phyloP scores from a whole-genome alignment of 1,284 basidiomycete species.

The Anthracocystis panici-leucophaei region DNA sequence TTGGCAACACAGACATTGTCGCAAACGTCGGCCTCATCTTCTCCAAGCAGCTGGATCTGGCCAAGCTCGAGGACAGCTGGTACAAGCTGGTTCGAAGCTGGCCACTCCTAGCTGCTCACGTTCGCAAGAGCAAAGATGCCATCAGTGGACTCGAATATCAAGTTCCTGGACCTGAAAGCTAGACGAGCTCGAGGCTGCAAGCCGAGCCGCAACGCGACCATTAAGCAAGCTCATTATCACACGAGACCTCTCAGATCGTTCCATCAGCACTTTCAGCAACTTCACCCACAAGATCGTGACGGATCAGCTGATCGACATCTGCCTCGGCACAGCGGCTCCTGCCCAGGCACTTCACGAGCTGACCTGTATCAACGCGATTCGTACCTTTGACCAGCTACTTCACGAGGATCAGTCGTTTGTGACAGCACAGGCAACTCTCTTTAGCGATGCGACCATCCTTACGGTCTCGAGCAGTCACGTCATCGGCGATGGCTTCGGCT shows the following conservation, averaged over 20 bases:
- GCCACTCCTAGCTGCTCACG: not conserved
- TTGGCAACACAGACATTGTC: constrained; percentile 3
- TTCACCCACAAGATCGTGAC: not conserved
- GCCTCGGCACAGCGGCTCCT: not conserved
- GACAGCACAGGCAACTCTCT: not conserved
- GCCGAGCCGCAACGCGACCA: not conserved
- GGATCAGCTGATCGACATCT: constrained; percentile 1
- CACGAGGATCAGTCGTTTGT: not conserved
- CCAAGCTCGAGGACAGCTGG: constrained; percentile 1
- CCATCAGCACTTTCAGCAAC: constrained; percentile 2
- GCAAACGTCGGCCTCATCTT: not conserved
- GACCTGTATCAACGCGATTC: not conserved
- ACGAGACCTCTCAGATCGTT: not conserved
- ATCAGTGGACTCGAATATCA: not conserved
- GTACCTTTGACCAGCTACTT: not conserved
- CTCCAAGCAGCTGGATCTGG: not conserved
- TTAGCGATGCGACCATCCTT: not conserved
- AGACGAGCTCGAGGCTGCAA: not conserved
- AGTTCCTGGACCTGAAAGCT: constrained; percentile 1
- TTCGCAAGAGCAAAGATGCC: not conserved
- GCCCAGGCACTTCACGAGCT: not conserved
- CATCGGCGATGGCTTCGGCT: not conserved
- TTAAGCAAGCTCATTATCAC: not conserved
- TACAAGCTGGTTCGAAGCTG: not conserved
- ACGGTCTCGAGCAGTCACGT: not conserved